Conservation (phyloP, 805 yeast species). For the Saccharomycopsis sp. region DNA sequence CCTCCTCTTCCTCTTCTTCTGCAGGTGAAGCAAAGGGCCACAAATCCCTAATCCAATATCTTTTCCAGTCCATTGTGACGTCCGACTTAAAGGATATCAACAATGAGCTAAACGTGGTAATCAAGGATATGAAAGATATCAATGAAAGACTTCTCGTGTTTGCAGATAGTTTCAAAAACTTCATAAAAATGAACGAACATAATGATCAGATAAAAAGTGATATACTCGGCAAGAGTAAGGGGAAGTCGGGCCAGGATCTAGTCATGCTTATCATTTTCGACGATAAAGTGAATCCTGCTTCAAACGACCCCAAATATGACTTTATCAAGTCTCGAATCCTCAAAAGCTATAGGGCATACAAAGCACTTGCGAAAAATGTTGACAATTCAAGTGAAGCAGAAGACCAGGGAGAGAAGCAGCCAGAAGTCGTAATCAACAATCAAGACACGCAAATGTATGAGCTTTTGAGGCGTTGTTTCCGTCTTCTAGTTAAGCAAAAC, state of each 20-base stretch:
- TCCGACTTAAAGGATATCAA: slow-evolving; percentile 13
- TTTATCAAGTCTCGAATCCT: not conserved
- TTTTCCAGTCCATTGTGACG: slow-evolving; percentile 12
- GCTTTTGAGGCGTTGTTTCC: slow-evolving; percentile 12
- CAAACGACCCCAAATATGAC: slow-evolving; percentile 2
- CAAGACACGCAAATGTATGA: slow-evolving; percentile 5
- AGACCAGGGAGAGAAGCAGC: not conserved
- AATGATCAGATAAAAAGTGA: not conserved
- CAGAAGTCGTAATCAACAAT: not conserved
- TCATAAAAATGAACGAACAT: slow-evolving; percentile 7
- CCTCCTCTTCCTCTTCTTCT: too few species aligned
- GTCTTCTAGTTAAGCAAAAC: slow-evolving; percentile 32
- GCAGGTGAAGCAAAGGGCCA: slow-evolving; percentile 6
- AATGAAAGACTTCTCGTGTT: slow-evolving; percentile 1
- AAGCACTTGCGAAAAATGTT: not conserved
- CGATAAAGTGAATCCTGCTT: not conserved
- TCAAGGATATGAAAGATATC: slow-evolving; percentile 1
- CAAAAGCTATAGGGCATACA: not conserved
- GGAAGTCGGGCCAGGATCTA: slow-evolving; percentile 1
- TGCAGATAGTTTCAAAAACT: slow-evolving; percentile 4
- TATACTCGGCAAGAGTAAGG: slow-evolving; percentile 3
- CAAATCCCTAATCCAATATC: slow-evolving; percentile 15
- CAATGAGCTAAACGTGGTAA: not conserved
- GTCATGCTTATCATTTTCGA: slow-evolving; percentile 7
- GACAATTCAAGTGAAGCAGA: not conserved